Conservation (phyloP, 139 green algal genomes). For the Chlorella sp. region DNA sequence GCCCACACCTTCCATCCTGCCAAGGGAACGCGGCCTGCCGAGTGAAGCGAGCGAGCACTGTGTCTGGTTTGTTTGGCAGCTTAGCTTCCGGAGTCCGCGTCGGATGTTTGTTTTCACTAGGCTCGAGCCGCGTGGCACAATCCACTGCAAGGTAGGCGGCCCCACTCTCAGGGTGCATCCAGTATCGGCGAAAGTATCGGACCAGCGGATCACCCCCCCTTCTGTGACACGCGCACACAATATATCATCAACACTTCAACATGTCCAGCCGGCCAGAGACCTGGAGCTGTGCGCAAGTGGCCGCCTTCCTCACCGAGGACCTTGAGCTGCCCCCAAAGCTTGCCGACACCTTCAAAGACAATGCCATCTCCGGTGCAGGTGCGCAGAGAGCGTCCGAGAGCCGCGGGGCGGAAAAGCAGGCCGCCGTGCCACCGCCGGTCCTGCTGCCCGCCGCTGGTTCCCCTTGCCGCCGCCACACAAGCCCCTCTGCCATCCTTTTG, state of each 20-base stretch:
- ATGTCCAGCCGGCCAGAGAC: not conserved
- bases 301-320: not conserved
- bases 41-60: too few species aligned
- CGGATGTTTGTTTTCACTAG: too few species aligned
- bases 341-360: not conserved
- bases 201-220: too few species aligned
- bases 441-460: not conserved
- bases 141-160: too few species aligned
- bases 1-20: not conserved
- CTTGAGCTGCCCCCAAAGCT: not conserved
- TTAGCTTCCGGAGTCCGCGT: too few species aligned
- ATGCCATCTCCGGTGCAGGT: not conserved
- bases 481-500: not conserved
- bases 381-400: not conserved
- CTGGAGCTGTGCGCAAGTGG: not conserved
- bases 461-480: not conserved
- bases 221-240: not conserved
- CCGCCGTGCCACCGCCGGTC: not conserved
- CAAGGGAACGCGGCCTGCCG: too few species aligned
- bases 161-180: too few species aligned
- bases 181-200: too few species aligned
- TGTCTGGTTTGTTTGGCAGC: too few species aligned
- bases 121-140: too few species aligned
- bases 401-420: not conserved
- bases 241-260: not conserved